Percentiles rank a stretch among this genome's conserved stretches.
phyloP scores from a whole-genome alignment of 768 basidiomycete genomes.

The Porpolomopsis calyptriformis region DNA sequence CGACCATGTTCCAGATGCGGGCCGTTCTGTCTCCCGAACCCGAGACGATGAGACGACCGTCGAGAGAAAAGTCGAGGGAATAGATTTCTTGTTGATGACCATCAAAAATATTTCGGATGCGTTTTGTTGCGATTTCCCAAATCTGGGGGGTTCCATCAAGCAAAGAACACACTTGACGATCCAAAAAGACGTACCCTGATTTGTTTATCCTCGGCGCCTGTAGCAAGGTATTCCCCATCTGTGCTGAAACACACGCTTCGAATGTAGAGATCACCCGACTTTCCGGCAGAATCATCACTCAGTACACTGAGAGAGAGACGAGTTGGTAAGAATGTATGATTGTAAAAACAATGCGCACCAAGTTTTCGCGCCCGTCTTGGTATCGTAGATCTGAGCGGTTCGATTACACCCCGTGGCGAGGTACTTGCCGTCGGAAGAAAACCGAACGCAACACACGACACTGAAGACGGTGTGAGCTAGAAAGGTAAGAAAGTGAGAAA shows the following conservation, averaged over 20 bases:
- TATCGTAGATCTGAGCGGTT: slow-evolving; percentile 92
- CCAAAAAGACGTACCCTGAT: slow-evolving; percentile 54
- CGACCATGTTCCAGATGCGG: slow-evolving; percentile 23
- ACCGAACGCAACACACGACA: slow-evolving; percentile 80
- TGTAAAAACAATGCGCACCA: slow-evolving; percentile 53
- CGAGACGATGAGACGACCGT: slow-evolving; percentile 70
- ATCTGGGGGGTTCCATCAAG: slow-evolving; percentile 38
- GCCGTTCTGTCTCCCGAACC: slow-evolving; percentile 50
- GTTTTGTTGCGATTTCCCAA: slow-evolving; percentile 77
- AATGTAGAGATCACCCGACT: slow-evolving; percentile 77
- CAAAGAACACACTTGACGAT: background rate
- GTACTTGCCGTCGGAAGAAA: slow-evolving; percentile 86
- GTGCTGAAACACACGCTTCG: slow-evolving; percentile 93
- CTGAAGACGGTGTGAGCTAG: slow-evolving; percentile 18
- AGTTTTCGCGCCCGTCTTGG: slow-evolving; percentile 74
- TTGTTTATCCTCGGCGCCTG: slow-evolving; percentile 89
- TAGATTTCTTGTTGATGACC: slow-evolving; percentile 91
- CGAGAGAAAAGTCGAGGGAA: slow-evolving; percentile 76
- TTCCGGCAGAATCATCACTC: slow-evolving; percentile 61
- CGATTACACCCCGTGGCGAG: slow-evolving; percentile 90
- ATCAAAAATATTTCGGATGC: slow-evolving; percentile 61
- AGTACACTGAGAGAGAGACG: slow-evolving; percentile 51
- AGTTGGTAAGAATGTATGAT: too few relatives aligned
- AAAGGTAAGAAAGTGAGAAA: slow-evolving; percentile 7
- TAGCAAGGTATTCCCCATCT: slow-evolving; percentile 86